These are phyloP conservation scores for Blastobotrys illinoisensis DNA, from an alignment of 1,139 yeast species.

Conservation along the genomic window DNA sequence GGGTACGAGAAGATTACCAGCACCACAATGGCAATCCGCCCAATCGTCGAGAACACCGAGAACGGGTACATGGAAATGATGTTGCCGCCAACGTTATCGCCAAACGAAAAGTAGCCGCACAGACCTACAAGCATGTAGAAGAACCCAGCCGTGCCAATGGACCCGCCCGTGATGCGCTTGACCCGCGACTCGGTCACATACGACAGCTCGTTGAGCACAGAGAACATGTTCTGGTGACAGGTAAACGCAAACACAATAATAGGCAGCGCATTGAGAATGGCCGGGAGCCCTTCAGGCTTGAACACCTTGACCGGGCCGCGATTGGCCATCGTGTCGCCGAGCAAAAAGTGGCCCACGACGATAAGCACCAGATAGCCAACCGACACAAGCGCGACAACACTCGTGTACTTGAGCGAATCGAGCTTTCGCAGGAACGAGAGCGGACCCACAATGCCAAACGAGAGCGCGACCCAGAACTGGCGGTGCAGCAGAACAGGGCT, in stretches of 20 bases:
- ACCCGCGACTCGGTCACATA: conserved; percentile 51
- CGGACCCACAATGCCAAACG: conserved; percentile 64
- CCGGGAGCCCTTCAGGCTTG: conserved; percentile 51
- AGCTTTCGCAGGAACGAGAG: conserved; percentile 65
- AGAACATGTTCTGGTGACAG: conserved; percentile 89
- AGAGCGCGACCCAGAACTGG: conserved; percentile 60
- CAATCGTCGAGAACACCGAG: conserved; percentile 50
- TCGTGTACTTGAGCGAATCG: conserved; percentile 82
- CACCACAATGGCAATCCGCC: conserved; percentile 67
- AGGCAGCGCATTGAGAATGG: conserved; percentile 76
- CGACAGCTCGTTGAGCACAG: conserved; percentile 75
- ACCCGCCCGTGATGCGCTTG: conserved; percentile 46
- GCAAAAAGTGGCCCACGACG: conserved; percentile 58
- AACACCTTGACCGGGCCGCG: conserved; percentile 53
- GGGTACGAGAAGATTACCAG: conserved; percentile 89
- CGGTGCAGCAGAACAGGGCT: conserved; percentile 25
- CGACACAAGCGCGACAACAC: conserved; percentile 75
- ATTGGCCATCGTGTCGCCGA: conserved; percentile 39
- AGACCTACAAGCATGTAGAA: conserved; percentile 69
- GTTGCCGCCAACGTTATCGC: conserved; percentile 72
- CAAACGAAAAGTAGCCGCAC: conserved; percentile 83
- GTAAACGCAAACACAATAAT: conserved; percentile 91
- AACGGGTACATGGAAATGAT: conserved; percentile 59
- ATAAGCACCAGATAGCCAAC: conserved; percentile 74
- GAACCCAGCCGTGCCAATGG: conserved; percentile 54